Conservation (phyloP, 192 early-diverging fungal genomes). For the Backusella morwellensis region DNA sequence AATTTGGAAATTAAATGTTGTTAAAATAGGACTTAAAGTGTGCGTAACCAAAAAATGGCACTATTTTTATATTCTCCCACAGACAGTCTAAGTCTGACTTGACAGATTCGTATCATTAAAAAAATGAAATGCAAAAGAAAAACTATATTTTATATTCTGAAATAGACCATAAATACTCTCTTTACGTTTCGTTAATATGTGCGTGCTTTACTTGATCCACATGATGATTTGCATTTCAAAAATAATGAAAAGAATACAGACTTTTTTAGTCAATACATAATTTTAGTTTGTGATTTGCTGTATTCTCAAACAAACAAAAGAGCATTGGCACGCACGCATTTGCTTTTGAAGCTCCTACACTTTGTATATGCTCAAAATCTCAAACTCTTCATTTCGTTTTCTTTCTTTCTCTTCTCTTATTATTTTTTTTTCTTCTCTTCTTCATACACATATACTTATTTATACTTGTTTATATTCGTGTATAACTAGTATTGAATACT, state of each 20-base stretch:
- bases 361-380: neutral
- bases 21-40: neutral
- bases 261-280: neutral
- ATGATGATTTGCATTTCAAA: conserved; percentile 3
- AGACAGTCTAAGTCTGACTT: neutral
- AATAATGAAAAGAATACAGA: neutral
- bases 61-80: neutral
- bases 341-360: neutral
- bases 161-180: neutral
- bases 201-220: neutral
- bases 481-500: neutral
- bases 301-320: neutral
- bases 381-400: neutral
- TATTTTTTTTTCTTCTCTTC: neutral
- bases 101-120: conserved; percentile 6
- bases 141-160: neutral
- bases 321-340: neutral
- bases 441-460: neutral
- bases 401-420: conserved; percentile 3
- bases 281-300: neutral
- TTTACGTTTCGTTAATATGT: neutral
- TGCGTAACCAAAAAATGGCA: neutral
- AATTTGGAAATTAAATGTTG: neutral
- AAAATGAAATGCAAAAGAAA: neutral
- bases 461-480: neutral